phyloP scores from a whole-genome alignment of 1,139 yeast species.

The Candida sanyaensis region DNA sequence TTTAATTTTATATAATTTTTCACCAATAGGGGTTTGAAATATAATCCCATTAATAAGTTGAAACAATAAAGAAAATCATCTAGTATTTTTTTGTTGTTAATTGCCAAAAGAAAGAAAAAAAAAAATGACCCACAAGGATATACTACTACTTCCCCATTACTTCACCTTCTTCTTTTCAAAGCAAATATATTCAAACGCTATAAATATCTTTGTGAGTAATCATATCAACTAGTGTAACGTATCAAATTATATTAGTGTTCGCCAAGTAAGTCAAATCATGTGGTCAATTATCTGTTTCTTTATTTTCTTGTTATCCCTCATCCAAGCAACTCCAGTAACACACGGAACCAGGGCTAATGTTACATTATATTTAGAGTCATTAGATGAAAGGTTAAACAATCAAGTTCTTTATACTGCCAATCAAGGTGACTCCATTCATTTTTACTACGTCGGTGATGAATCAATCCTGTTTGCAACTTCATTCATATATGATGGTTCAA shows the following conservation, averaged over 20 bases:
- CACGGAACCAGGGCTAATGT: background rate
- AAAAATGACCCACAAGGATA: no score
- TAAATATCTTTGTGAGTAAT: no score
- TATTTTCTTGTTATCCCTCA: background rate
- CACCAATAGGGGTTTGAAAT: no score
- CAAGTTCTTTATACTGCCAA: background rate
- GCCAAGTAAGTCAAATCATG: background rate
- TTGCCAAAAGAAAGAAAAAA: no score
- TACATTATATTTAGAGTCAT: background rate
- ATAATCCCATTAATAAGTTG: background rate
- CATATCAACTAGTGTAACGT: background rate
- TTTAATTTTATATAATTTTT: no score
- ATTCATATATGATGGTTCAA: background rate
- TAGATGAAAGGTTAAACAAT: background rate
- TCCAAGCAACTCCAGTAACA: background rate
- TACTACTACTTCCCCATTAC: no score
- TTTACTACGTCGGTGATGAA: background rate
- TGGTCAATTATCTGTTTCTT: background rate
- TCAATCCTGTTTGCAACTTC: background rate
- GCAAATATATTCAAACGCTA: no score
- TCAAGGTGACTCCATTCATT: background rate
- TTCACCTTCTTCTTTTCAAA: no score
- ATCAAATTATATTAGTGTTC: background rate
- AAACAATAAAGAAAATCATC: background rate
- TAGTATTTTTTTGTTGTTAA: no score